phyloP scores from a whole-genome alignment of 169 alveolate genomes.

The Plasmodium cynomolgi region DNA sequence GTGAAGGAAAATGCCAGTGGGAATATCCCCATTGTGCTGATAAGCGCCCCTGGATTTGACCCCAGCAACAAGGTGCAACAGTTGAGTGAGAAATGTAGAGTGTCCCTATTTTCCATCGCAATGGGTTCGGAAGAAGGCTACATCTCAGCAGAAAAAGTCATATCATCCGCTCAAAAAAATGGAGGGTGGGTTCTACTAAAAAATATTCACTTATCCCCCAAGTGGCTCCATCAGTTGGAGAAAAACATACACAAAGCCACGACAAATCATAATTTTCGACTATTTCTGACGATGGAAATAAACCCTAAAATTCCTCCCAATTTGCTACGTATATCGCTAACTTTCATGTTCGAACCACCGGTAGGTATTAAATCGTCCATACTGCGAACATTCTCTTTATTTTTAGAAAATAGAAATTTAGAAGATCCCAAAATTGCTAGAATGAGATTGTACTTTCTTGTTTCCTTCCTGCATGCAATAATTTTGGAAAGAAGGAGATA shows the following conservation, averaged over 20 bases:
- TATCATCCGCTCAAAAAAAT: conserved; percentile 91
- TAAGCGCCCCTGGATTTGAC: conserved; percentile 99
- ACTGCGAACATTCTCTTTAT: conserved; percentile 87
- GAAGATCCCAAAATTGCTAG: conserved; percentile 88
- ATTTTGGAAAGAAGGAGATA: conserved; percentile 97
- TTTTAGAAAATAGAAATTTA: conserved; percentile 68
- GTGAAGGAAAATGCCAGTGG: conserved; percentile 92
- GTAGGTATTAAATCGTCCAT: conserved; percentile 96
- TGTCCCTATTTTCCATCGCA: conserved; percentile 93
- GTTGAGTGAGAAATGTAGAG: conserved; percentile 91
- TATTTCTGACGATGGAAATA: conserved; percentile 97
- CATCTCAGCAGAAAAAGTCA: conserved; percentile 93
- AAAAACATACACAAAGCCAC: conserved; percentile 92
- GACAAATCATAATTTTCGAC: conserved; percentile 92
- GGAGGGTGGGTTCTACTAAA: conserved; percentile 98
- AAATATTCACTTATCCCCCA: conserved; percentile 97
- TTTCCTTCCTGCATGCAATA: conserved; percentile 98
- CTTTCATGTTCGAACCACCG: conserved; percentile 97
- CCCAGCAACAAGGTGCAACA: conserved; percentile 94
- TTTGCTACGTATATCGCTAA: conserved; percentile 94
- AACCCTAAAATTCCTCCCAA: conserved; percentile 94
- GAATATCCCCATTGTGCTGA: conserved; percentile 92
- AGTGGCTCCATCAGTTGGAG: conserved; percentile 96
- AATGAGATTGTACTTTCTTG: conserved; percentile 93
- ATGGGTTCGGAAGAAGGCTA: conserved; percentile 98